Conservation (phyloP, 2,329 filamentous ascomycete genomes). For the Exophiala bonariae region DNA sequence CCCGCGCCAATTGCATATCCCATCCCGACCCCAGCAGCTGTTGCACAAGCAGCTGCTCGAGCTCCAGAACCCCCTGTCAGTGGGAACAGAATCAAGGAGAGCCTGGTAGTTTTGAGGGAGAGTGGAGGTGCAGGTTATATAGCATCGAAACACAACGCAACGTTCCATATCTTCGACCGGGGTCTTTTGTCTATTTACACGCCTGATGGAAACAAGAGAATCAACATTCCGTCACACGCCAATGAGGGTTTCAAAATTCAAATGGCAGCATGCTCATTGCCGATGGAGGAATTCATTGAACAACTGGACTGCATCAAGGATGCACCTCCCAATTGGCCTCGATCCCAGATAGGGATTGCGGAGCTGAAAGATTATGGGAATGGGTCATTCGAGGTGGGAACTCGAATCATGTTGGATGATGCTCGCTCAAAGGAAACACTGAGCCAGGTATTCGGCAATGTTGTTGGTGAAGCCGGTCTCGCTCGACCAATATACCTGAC, state of each 20-base stretch:
- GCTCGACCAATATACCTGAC: constrained; percentile 23
- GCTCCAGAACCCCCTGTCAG: constrained; percentile 21
- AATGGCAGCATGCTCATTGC: constrained; percentile 50
- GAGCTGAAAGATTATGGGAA: constrained; percentile 56
- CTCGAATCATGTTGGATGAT: constrained; percentile 53
- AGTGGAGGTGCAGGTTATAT: constrained; percentile 18
- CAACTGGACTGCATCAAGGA: constrained; percentile 59
- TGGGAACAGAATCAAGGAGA: constrained; percentile 27
- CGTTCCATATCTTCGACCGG: constrained; percentile 41
- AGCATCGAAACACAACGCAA: constrained; percentile 18
- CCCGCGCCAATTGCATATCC: constrained; percentile 12
- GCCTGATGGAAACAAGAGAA: constrained; percentile 31
- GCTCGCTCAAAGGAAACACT: constrained; percentile 51
- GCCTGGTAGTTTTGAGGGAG: constrained; percentile 19
- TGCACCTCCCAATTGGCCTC: constrained; percentile 7
- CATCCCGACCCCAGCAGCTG: constrained; percentile 8
- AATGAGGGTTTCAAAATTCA: constrained; percentile 54
- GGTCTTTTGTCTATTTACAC: constrained; percentile 24
- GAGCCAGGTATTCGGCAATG: constrained; percentile 61
- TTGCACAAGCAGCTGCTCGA: constrained; percentile 15
- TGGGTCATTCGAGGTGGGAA: constrained; percentile 61
- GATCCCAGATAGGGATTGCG: constrained; percentile 52
- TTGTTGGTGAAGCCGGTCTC: constrained; percentile 21
- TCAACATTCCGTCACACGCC: constrained; percentile 50
- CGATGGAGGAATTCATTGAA: constrained; percentile 58